Base-by-base conservation (phyloP, 257 asterid species). In the Lycium barbarum region DNA sequence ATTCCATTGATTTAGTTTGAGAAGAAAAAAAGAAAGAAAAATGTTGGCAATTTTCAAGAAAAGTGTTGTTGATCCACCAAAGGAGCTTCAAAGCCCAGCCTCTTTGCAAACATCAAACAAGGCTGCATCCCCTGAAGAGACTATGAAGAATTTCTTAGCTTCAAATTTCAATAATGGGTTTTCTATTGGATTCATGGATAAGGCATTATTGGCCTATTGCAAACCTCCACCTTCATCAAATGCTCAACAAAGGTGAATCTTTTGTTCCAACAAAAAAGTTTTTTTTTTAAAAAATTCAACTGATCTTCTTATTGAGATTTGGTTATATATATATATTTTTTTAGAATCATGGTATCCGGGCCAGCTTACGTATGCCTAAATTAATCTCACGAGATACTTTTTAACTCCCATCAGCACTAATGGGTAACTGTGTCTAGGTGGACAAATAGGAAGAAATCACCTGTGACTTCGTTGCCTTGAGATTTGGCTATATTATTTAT, bases 31-130 rank as follows among this genome's bases (percentile, higher is more conserved):
- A 11, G 62, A 20, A 45, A 55, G 12, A 49, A 22, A 88, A 87
- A 96, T 97, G 99, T 88, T 97, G 94, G 93, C 89, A 45, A 84
- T 93, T 54, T 97, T 97, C 94, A 92, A 90, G 90, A 93, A 91
- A 36, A 95, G 92, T 47, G 87, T 97, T 85, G 89, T 94, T 67
- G 90, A 90, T 85, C 94, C 98, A 70, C 99, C 99, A 14, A 80
- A 89, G 81, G 99, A 97, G 84, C 87, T 97, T 82, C 91, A 92
- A 40, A 92, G 98, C 88, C 94, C 96, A 15, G 95, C 90, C n/a
- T 83, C 94, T 11, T 17, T 67, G 5, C 84, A 85, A 17, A 76
- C 87, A 18, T 35, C 85, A 12, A 82, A 63, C 8, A 89, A 81
- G 73, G 82, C 87, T 49, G 90, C 88, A 67, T 81, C 83, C 49